These are phyloP conservation scores for Populus alba DNA, from an alignment of 345 rosid genomes.

Conservation along the genomic window DNA sequence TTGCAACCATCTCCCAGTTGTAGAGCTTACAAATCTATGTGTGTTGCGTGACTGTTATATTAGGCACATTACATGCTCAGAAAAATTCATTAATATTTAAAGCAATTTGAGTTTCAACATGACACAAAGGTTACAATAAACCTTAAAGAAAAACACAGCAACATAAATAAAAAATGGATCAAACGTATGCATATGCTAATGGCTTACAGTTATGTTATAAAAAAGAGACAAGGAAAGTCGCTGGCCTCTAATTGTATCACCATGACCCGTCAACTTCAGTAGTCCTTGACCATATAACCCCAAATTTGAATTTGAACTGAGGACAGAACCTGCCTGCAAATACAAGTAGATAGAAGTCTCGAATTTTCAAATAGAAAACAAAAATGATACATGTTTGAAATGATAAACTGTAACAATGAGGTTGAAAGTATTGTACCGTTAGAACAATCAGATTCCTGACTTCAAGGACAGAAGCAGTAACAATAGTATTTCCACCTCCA, in stretches of 20 bases:
- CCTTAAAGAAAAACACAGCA: conserved; percentile 2
- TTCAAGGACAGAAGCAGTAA: conserved; percentile 88
- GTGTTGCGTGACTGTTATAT: neutral
- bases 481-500: conserved; percentile 87
- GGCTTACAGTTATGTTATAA: conserved; percentile 89
- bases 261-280: conserved; percentile 68
- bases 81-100: neutral
- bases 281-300: conserved; percentile 94
- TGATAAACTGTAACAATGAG: neutral
- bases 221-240: conserved; percentile 88
- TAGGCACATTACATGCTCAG: neutral
- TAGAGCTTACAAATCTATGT: neutral
- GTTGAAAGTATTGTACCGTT: conserved; percentile 53
- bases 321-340: conserved; percentile 74
- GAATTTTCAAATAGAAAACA: conserved; percentile 14
- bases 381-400: neutral
- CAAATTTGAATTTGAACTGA: conserved; percentile 82
- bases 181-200: conserved; percentile 9
- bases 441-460: conserved; percentile 94
- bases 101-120: neutral
- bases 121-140: neutral
- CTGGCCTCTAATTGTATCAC: conserved; percentile 93
- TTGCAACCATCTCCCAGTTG: neutral
- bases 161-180: neutral
- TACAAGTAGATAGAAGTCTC: conserved; percentile 13